Base-by-base conservation (phyloP, 176 grass and related monocot species). In the Oryza rufipogon region DNA sequence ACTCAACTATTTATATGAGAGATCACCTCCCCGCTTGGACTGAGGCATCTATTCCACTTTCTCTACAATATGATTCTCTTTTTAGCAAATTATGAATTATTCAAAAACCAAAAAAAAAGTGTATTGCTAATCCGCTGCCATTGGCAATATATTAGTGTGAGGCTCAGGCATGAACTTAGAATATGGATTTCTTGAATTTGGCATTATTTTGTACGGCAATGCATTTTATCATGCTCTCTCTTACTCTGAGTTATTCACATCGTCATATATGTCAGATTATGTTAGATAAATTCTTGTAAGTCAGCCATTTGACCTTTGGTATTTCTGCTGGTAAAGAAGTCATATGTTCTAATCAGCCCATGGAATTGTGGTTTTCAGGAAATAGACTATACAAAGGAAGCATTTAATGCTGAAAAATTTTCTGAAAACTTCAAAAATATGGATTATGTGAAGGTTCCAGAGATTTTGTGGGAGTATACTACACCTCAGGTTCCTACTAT, bases 381-480 rank as follows among this genome's bases (percentile, higher is more conserved):
- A 93, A 98, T 98, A 87, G 96, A 99, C 64, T 99, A 99, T 83
- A 99, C 84, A 15, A 94, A 94, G 86, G 96, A 99, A 99, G 96
- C 96, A 89, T 91, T 94, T 73, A 99, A 99, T 26, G 93, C 96
- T 45, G 93, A 94, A 86, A 90, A 92, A 42, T 99, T 99, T 83
- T 42, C 93, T 72, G 83, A 87, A 58, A 99, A 99, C 80, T 99
- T 99, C 88, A 92, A 94, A 85, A 80, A 86, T 13, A 85, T 96
- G 81, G 84, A 95, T 74, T 99, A 94, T 69, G 91, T 99, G 26
- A 99, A 99, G 83, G 96, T 99, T 73, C 96, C 96, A 76, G 58
- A 84, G 69, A 92, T 99, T 81, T 83, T 87, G 78, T 96, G 96
- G 96, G 89, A 96, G 77, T 87, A 92, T 60, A 99, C 96, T 78